Conservation (phyloP, 2,329 filamentous ascomycete species). For the Cladosporium sp. region DNA sequence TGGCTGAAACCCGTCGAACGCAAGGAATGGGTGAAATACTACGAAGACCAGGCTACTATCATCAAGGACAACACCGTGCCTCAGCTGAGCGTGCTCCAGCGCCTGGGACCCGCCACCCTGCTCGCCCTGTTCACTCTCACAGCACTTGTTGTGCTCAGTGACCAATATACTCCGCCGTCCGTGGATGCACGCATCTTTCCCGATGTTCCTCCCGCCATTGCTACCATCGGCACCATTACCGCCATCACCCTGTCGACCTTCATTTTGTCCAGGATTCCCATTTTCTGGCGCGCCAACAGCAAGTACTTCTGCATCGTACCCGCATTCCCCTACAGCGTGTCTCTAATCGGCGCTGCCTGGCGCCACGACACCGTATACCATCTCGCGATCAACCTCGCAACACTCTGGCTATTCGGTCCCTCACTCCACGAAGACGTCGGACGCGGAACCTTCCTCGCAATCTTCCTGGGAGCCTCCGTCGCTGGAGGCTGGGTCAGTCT, state of each 20-base stretch:
- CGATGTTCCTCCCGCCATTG: constrained; percentile 56
- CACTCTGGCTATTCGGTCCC: constrained; percentile 62
- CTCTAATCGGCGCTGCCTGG: constrained; percentile 61
- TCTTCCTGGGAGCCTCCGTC: constrained; percentile 58
- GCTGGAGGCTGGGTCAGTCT: constrained; percentile 58
- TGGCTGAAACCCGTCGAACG: constrained; percentile 29
- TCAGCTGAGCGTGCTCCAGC: constrained; percentile 30
- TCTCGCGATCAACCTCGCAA: constrained; percentile 58
- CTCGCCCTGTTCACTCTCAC: constrained; percentile 34
- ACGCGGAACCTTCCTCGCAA: constrained; percentile 62
- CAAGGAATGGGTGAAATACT: constrained; percentile 34
- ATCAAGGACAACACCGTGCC: constrained; percentile 31
- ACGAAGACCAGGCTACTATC: constrained; percentile 31
- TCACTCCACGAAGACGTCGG: constrained; percentile 66
- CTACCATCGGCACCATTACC: constrained; percentile 61
- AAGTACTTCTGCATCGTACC: constrained; percentile 62
- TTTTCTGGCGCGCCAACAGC: constrained; percentile 62
- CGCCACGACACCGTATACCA: constrained; percentile 63
- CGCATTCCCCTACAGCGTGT: constrained; percentile 58
- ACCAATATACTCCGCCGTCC: constrained; percentile 47
- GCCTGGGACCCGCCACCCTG: constrained; percentile 43
- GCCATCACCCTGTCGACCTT: constrained; percentile 55
- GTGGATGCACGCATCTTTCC: constrained; percentile 52
- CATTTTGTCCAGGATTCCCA: constrained; percentile 58
- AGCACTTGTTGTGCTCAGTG: constrained; percentile 41